A percentile compares a stretch with the other conserved stretches of the same genome.
These are phyloP conservation scores for Ceratopteris richardii DNA, from an alignment of 75 land plant species.

Conservation along the genomic window DNA sequence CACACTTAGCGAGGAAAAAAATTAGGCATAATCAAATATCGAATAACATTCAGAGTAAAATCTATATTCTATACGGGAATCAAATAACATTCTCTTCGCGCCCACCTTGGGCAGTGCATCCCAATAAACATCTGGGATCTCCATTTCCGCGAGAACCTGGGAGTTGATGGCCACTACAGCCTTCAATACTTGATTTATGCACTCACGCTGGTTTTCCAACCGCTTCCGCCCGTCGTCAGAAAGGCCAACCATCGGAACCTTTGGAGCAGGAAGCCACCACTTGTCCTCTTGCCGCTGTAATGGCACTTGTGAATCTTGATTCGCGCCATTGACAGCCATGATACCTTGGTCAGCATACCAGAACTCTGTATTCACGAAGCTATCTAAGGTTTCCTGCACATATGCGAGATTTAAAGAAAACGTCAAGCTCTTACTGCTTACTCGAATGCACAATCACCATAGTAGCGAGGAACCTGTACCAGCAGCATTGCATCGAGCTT, in stretches of 20 bases:
- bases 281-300: conserved; percentile 77
- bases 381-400: conserved; percentile 43
- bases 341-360: conserved; percentile 54
- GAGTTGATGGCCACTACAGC: conserved; percentile 92
- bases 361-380: conserved; percentile 33
- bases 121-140: conserved; percentile 66
- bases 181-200: conserved; percentile 76
- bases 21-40: too few species aligned
- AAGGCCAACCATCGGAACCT: conserved; percentile 66
- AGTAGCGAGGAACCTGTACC: conserved; percentile 7
- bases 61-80: too few species aligned
- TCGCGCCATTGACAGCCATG: conserved; percentile 5
- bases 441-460: too few species aligned
- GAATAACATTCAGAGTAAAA: too few species aligned
- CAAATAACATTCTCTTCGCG: too few species aligned
- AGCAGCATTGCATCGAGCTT: conserved; percentile 72
- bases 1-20: too few species aligned
- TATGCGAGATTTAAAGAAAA: too few species aligned
- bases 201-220: conserved; percentile 72
- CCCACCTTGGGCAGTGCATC: conserved; percentile 87
- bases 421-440: too few species aligned
- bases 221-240: conserved; percentile 58
- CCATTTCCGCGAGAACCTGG: conserved; percentile 86
- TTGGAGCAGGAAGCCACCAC: conserved; percentile 94
- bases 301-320: conserved; percentile 15